Percentiles rank a stretch among this genome's conserved stretches.
These are phyloP conservation scores for Mycena epipterygia DNA, from an alignment of 768 basidiomycete genomes.

Conservation along the genomic window DNA sequence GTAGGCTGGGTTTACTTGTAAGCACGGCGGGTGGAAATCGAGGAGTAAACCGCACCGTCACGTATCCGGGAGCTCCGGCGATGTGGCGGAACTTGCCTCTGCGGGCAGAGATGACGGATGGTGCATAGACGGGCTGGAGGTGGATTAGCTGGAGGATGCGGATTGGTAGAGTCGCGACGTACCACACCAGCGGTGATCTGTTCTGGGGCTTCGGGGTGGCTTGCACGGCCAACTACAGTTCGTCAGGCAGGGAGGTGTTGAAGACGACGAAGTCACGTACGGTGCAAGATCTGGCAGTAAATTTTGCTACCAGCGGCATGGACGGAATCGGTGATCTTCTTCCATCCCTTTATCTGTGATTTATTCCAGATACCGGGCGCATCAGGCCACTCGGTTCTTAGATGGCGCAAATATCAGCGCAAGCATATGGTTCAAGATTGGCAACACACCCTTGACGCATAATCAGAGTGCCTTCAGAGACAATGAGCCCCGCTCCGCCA, in stretches of 20 bases:
- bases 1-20: constrained; percentile 34
- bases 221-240: not conserved
- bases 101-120: constrained; percentile 42
- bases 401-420: not conserved
- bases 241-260: not conserved
- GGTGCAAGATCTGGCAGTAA: constrained; percentile 57
- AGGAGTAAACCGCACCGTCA: constrained; percentile 25
- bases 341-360: constrained; percentile 61
- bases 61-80: constrained; percentile 43
- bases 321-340: constrained; percentile 59
- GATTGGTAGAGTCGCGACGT: constrained; percentile 26
- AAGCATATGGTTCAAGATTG: not conserved
- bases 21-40: not conserved
- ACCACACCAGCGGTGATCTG: constrained; percentile 55
- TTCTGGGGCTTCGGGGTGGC: constrained; percentile 43
- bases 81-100: constrained; percentile 44
- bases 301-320: constrained; percentile 59
- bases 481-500: constrained; percentile 54
- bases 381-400: constrained; percentile 39
- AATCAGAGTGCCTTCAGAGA: constrained; percentile 56
- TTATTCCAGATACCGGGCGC: constrained; percentile 60
- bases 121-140: constrained; percentile 55
- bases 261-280: not conserved
- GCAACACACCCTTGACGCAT: constrained; percentile 55
- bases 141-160: not conserved